phyloP scores from a whole-genome alignment of 495 filamentous ascomycete species.

The Talaromyces trachyspermus region DNA sequence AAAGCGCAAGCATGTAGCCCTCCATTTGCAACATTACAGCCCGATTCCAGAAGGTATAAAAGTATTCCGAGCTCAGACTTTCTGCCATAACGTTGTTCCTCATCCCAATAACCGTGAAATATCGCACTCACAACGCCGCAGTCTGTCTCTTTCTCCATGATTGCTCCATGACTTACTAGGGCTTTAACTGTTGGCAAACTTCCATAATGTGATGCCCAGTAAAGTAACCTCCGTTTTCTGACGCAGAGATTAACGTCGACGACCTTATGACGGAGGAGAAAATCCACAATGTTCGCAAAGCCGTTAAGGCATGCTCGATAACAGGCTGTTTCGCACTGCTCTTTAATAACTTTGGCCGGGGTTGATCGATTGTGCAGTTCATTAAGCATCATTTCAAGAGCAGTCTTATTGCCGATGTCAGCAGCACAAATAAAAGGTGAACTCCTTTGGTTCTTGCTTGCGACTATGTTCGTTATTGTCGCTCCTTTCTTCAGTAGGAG shows the following conservation, averaged over 20 bases:
- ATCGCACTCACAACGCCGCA: constrained; percentile 1
- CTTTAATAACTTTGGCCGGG: background rate
- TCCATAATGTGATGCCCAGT: background rate
- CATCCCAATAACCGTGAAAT: background rate
- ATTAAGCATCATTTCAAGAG: background rate
- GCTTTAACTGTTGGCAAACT: background rate
- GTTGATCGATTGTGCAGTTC: background rate
- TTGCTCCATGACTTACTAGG: background rate
- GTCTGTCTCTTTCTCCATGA: constrained; percentile 1
- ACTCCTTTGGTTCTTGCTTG: background rate
- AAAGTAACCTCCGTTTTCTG: background rate
- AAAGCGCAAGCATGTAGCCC: constrained; percentile 4
- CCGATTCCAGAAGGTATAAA: background rate
- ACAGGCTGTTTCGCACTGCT: background rate
- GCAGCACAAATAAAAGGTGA: background rate
- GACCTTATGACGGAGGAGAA: background rate
- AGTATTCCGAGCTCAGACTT: background rate
- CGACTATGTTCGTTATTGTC: background rate
- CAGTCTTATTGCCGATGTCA: background rate
- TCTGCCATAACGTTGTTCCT: background rate
- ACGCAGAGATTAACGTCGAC: background rate
- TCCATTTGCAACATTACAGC: constrained; percentile 6
- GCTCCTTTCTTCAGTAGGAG: constrained; percentile 1
- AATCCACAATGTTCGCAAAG: background rate
- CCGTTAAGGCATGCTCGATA: background rate